These are phyloP conservation scores for Capronia americana DNA, from an alignment of 2,329 filamentous ascomycete genomes.

Conservation along the genomic window DNA sequence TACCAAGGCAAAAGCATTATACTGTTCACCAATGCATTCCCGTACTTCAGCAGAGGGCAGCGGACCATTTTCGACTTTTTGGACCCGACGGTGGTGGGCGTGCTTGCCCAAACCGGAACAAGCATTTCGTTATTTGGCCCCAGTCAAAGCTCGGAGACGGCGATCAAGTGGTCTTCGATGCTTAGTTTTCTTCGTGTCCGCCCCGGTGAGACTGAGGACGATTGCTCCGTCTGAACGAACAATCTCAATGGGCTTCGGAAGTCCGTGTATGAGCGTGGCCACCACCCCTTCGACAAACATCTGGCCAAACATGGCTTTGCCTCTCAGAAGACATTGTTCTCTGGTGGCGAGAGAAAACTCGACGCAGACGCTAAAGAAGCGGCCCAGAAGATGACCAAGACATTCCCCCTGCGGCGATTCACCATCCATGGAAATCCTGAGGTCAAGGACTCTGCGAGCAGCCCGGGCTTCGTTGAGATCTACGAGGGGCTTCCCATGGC, in stretches of 20 bases:
- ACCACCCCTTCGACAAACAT: neutral
- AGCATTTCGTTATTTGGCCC: neutral
- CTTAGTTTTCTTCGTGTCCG: neutral
- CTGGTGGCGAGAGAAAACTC: neutral
- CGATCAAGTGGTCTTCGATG: neutral
- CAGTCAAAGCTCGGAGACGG: neutral
- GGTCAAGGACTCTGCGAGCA: neutral
- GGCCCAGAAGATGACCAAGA: slow-evolving; percentile 4
- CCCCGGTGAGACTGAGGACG: neutral
- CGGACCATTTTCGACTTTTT: slow-evolving; percentile 3
- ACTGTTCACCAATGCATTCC: neutral
- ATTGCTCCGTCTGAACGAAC: neutral
- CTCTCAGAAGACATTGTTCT: slow-evolving; percentile 4
- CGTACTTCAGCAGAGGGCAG: neutral
- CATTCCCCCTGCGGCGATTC: neutral
- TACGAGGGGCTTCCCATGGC: slow-evolving; percentile 6
- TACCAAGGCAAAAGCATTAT: slow-evolving; percentile 5
- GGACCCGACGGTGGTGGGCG: neutral
- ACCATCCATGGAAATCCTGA: slow-evolving; percentile 1
- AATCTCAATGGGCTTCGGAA: neutral
- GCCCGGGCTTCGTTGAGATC: slow-evolving; percentile 1
- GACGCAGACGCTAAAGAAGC: neutral
- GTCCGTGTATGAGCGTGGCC: neutral
- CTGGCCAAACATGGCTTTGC: neutral
- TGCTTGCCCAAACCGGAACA: neutral